Base-by-base conservation (phyloP, 169 alveolate genomes). In the Cyclospora cayetanensis region DNA sequence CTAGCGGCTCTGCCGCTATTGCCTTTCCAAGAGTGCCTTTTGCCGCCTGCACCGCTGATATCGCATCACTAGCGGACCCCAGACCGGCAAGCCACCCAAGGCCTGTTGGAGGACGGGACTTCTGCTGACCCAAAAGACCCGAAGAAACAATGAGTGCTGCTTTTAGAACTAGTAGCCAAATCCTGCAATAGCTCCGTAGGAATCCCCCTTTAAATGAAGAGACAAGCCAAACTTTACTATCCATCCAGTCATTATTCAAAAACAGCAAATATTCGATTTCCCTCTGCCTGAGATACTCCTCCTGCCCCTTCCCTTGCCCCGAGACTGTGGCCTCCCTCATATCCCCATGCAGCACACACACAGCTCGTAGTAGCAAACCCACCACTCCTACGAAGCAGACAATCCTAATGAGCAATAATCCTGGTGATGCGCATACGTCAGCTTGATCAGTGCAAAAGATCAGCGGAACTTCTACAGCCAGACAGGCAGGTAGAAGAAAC, bases 401-500 rank as follows among this genome's bases (percentile, higher is more conserved):
- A 9, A 79, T 0, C 25, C 89, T 35, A 34, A 79, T 34, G 15
- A 53, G 5, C 34, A 79, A 63, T 12, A 79, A 35, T 1, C 39
- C 74, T 1, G 50, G 15, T 0, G 89, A 79, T 0, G 42, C 25
- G 5, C 89, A 79, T 2, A 20, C 2, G 3, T 79, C 89, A 79
- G 72, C 89, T 53, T 79, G 89, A 25, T 79, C 89, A 52, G 74
- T 79, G 34, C 89, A 79, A 35, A 79, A 79, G 31, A 79, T 79
- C 4, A 79, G 12, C 4, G 89, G 89, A 22, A 79, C 0, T 20
- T 46, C 74, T 18, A 79, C 52, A 3, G 89, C 72, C 29, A 79
- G 74, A 53, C 31, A 79, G 0, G 74, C 31, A 0, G 89, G 89
- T 43, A 79, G 74, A 25, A 50, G 63, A 79, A 79, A 79, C 12